Percentiles rank a stretch among this genome's conserved stretches.
These are phyloP conservation scores for Deinandra increscens DNA, from an alignment of 129 eudicot species.

Conservation along the genomic window DNA sequence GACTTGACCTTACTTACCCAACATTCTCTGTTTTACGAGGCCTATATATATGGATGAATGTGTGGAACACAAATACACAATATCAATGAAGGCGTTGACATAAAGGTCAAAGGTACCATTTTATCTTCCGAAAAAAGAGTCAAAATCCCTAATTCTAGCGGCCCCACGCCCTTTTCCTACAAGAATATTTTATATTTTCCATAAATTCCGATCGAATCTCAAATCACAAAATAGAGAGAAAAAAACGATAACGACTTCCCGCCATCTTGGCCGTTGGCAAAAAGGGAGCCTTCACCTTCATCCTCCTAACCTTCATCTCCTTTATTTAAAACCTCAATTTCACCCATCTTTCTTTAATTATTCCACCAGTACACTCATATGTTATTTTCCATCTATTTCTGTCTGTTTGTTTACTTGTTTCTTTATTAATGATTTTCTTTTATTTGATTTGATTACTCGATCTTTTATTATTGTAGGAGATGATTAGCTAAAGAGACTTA, in stretches of 20 bases:
- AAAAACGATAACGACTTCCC: slow-evolving; percentile 31
- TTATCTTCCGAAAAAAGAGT: background rate
- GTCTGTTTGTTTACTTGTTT: slow-evolving; percentile 33
- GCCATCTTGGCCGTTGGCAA: slow-evolving; percentile 66
- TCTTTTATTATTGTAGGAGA: slow-evolving; percentile 42
- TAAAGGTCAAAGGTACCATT: background rate
- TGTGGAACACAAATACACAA: no score
- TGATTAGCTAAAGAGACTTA: slow-evolving; percentile 44
- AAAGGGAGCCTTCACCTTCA: slow-evolving; percentile 68
- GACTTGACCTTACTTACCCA: no score
- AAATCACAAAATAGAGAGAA: background rate
- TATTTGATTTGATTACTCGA: slow-evolving; percentile 11
- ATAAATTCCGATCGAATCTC: background rate
- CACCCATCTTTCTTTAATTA: slow-evolving; percentile 32
- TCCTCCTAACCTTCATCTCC: slow-evolving; percentile 72
- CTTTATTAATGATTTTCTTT: background rate
- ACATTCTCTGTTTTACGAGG: no score
- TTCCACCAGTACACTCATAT: slow-evolving; percentile 50
- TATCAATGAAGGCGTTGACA: background rate
- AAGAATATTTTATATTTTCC: background rate
- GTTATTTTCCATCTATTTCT: slow-evolving; percentile 37
- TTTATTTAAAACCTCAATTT: slow-evolving; percentile 41
- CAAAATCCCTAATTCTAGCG: background rate
- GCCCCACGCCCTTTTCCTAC: slow-evolving; percentile 10
- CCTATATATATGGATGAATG: no score